phyloP scores from a whole-genome alignment of 2,329 filamentous ascomycete genomes.

The Parastagonospora avenae region DNA sequence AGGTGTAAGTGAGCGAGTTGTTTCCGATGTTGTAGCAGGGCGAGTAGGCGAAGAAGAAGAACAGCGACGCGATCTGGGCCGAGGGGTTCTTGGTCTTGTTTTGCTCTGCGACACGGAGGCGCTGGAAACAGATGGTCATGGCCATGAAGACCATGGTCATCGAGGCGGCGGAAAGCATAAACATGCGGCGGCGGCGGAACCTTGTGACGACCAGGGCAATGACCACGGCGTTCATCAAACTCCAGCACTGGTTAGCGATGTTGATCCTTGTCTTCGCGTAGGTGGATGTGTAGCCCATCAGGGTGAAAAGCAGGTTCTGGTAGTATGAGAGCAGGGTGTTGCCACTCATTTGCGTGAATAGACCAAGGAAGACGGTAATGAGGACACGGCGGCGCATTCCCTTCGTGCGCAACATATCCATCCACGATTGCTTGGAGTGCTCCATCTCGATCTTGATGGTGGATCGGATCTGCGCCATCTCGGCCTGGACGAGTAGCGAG shows the following conservation, averaged over 20 bases:
- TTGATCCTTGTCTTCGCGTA: slow-evolving; percentile 51
- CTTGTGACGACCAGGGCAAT: slow-evolving; percentile 49
- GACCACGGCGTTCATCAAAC: slow-evolving; percentile 45
- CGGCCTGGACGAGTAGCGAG: slow-evolving; percentile 54
- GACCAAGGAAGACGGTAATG: slow-evolving; percentile 38
- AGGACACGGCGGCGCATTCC: slow-evolving; percentile 48
- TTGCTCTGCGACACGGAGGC: slow-evolving; percentile 28
- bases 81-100: slow-evolving; percentile 35
- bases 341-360: slow-evolving; percentile 49
- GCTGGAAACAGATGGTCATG: slow-evolving; percentile 59
- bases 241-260: slow-evolving; percentile 49
- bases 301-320: slow-evolving; percentile 42
- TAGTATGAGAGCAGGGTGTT: slow-evolving; percentile 49
- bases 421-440: slow-evolving; percentile 59
- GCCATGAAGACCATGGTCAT: slow-evolving; percentile 61
- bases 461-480: slow-evolving; percentile 65
- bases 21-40: slow-evolving; percentile 69
- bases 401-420: slow-evolving; percentile 56
- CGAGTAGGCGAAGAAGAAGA: slow-evolving; percentile 66
- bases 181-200: slow-evolving; percentile 52
- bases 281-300: slow-evolving; percentile 47
- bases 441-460: slow-evolving; percentile 63
- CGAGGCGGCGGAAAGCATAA: slow-evolving; percentile 55
- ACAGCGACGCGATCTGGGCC: slow-evolving; percentile 51
- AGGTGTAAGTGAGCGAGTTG: slow-evolving; percentile 69